These are phyloP conservation scores for Starmerella davenportii DNA, from an alignment of 805 yeast species.

Conservation along the genomic window DNA sequence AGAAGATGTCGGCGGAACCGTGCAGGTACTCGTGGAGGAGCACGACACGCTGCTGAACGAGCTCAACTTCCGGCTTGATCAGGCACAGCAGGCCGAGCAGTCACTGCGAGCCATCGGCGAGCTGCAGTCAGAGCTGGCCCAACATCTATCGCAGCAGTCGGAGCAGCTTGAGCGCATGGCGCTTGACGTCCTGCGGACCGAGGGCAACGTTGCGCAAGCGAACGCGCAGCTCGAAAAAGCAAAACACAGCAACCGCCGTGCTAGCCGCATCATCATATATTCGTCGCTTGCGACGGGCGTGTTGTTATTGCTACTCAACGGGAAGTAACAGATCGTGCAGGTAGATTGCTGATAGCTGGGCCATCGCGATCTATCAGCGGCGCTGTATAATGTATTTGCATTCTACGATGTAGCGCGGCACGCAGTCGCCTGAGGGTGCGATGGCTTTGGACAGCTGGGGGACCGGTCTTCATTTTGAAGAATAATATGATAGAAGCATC, in stretches of 20 bases:
- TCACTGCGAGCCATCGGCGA: slow-evolving; percentile 44
- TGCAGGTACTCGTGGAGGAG: slow-evolving; percentile 22
- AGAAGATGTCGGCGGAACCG: slow-evolving; percentile 1
- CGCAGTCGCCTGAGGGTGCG: no score
- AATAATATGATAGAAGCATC: no score
- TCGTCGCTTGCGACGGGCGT: slow-evolving; percentile 39
- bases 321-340: slow-evolving; percentile 8
- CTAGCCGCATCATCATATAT: slow-evolving; percentile 39
- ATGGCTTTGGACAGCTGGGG: no score
- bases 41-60: slow-evolving; percentile 24
- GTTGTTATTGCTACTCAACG: slow-evolving; percentile 31
- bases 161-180: slow-evolving; percentile 45
- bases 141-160: slow-evolving; percentile 56
- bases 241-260: slow-evolving; percentile 41
- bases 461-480: no score
- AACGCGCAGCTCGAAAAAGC: slow-evolving; percentile 55
- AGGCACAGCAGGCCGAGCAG: slow-evolving; percentile 25
- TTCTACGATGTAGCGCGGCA: no score
- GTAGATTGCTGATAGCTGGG: no score
- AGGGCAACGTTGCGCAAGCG: slow-evolving; percentile 48
- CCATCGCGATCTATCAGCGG: no score
- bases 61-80: slow-evolving; percentile 22
- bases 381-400: no score
- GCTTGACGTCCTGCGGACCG: slow-evolving; percentile 50
- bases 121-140: slow-evolving; percentile 53